Evolutionary conservation across 139 green algal genomes (phyloP), one percentile per base, ranked within the genome.

Genomic region (Edaphochlamys debaryana): DNA sequence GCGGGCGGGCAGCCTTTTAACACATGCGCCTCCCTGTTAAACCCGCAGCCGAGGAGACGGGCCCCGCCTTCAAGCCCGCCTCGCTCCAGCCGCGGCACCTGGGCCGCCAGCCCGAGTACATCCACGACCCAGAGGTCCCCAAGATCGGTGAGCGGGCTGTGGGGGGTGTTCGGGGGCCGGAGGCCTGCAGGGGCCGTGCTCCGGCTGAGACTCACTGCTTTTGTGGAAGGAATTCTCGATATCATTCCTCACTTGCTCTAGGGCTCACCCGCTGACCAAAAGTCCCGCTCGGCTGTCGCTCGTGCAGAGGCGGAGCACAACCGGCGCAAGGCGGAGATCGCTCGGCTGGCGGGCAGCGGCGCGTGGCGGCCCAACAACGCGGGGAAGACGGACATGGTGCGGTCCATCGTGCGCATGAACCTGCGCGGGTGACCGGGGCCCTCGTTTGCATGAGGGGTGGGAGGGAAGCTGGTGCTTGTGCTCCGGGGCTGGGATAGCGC

Each of bases 361-460:
- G n/a, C 78, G 19, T 90, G 86, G 86, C 69, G 67, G 70, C 86
- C 86, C 9, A 90, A 87, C 69, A 64, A 83, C 48, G 17, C n/a
- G 6, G n/a, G 73, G 9, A 90, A 90, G 50, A 87, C 81, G 19
- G 86, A 90, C 52, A 87, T 90, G 81, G 34, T 86, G 17, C 87
- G 79, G 41, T 86, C 71, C 38, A 86, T 91, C 50, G 79, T 91
- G 36, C 66, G 79, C 36, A 91, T 87, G 83, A 91, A 89, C 79
- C 58, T 89, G n/a, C n/a, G n/a, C n/a, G n/a, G n/a, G n/a, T n/a
- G n/a, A n/a, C n/a, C n/a, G n/a, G n/a, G n/a, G n/a, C n/a, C n/a
- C n/a, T n/a, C n/a, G n/a, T n/a, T n/a, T n/a, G n/a, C n/a, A n/a
- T n/a, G n/a, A n/a, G n/a, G n/a, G n/a, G n/a, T n/a, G n/a, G n/a